These are phyloP conservation scores for Hygrophila difformis DNA, from an alignment of 257 asterid species.

Conservation along the genomic window DNA sequence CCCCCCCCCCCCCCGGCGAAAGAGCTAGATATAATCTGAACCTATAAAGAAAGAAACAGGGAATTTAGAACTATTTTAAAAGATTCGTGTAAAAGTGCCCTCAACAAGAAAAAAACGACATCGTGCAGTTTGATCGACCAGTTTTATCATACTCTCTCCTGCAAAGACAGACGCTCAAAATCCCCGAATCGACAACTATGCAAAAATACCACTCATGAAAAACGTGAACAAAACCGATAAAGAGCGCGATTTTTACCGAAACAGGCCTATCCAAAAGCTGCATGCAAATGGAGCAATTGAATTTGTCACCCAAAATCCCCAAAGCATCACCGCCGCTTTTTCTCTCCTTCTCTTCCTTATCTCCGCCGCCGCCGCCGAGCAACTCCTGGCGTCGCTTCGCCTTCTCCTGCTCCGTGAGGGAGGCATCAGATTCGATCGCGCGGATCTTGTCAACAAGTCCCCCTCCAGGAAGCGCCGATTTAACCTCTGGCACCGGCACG, in stretches of 20 bases:
- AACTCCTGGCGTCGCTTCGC: slow-evolving; percentile 75
- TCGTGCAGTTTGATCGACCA: too few relatives aligned
- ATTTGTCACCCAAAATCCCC: slow-evolving; percentile 53
- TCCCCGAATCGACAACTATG: slow-evolving; percentile 17
- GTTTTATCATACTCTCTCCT: slow-evolving; percentile 4
- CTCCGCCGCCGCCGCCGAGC: slow-evolving; percentile 32
- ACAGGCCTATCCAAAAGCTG: slow-evolving; percentile 81
- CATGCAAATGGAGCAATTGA: slow-evolving; percentile 92
- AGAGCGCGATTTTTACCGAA: too few relatives aligned
- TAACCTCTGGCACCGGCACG: slow-evolving; percentile 8
- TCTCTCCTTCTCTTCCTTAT: slow-evolving; percentile 11
- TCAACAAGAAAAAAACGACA: too few relatives aligned
- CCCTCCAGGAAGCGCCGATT: slow-evolving; percentile 23
- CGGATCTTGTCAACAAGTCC: slow-evolving; percentile 57
- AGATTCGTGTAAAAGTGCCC: too few relatives aligned
- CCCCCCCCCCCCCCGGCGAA: too few relatives aligned
- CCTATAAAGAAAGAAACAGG: too few relatives aligned
- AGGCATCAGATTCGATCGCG: slow-evolving; percentile 51
- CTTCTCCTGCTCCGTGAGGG: slow-evolving; percentile 64
- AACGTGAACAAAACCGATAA: too few relatives aligned
- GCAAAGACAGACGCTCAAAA: slow-evolving; percentile 17
- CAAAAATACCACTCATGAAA: too few relatives aligned
- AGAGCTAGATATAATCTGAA: too few relatives aligned
- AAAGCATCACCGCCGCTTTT: slow-evolving; percentile 26
- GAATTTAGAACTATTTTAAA: too few relatives aligned